Base-by-base conservation (phyloP, 2,329 filamentous ascomycete genomes). In the Thelonectria rubi region DNA sequence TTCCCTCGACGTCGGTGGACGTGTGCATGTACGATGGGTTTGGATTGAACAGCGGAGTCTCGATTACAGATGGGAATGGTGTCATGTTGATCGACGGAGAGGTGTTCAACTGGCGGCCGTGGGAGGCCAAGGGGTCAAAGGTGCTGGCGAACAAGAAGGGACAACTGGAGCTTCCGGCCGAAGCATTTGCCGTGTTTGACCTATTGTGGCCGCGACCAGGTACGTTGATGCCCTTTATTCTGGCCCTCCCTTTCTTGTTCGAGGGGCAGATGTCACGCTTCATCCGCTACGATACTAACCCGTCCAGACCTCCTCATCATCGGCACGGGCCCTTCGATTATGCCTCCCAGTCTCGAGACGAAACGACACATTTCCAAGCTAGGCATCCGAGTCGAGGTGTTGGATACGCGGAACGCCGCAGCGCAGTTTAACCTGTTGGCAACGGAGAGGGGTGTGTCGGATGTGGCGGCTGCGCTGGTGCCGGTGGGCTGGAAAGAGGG, bases 381-480 rank as follows among this genome's bases (percentile, higher is more conserved):
- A 43, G 95, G 95, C 0, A 91, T 98, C 69, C 84, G 92, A 59
- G 83, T 98, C 5, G 95, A 99, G 73, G 84, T 97, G 3, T 85
- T 94, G 73, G 95, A 98, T 78, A 98, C 95, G 32, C 84, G 93
- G 65, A 98, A 98, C 78, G 95, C 95, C 9, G 92, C 94, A 1
- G 91, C 94, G 34, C 93, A 97, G 76, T 99, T 95, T 77, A 99
- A 99, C 74, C 76, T 99, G 72, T 80, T 99, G 56, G 94, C 93
- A n/a, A 98, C 93, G 17, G 95, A 99, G 80, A 83, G 95, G 53
- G 94, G 95, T 1, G 88, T 95, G 6, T 84, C 88, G 18, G 90
- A 94, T 71, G 88, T 98, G 64, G 94, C 93, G 26, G 94, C 93
- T 2, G 94, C 93, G 10, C 75, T 99, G 77, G 86, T 98, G 76